These are phyloP conservation scores for Fraxinus greggii DNA, from an alignment of 305 asterid genomes.

Conservation along the genomic window DNA sequence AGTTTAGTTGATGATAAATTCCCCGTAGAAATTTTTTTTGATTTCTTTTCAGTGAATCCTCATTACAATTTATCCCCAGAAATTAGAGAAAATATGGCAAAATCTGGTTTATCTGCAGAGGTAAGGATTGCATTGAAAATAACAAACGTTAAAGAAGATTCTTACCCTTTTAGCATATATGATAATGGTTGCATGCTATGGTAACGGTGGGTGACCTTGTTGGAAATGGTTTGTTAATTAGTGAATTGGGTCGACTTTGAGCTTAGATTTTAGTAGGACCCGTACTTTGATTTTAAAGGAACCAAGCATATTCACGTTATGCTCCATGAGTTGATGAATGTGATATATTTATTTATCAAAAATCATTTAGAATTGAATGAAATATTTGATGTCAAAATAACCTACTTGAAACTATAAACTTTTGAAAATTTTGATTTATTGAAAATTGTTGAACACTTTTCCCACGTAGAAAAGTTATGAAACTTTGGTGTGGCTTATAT, in stretches of 20 bases:
- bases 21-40: constrained; percentile 53
- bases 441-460: background rate
- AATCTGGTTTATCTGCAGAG: constrained; percentile 70
- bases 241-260: too few relatives aligned
- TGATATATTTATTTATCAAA: too few relatives aligned
- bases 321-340: too few relatives aligned
- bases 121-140: constrained; percentile 34
- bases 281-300: too few relatives aligned
- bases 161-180: background rate
- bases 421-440: too few relatives aligned
- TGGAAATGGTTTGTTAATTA: too few relatives aligned
- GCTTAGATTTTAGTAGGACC: too few relatives aligned
- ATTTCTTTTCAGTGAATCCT: constrained; percentile 77
- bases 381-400: too few relatives aligned
- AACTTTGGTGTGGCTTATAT: background rate
- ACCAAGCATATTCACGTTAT: too few relatives aligned
- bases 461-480: background rate
- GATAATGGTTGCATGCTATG: background rate
- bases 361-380: too few relatives aligned
- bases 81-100: constrained; percentile 51
- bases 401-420: too few relatives aligned
- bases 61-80: constrained; percentile 50
- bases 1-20: constrained; percentile 51
- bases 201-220: background rate
- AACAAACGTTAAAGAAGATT: constrained; percentile 2